A percentile compares a stretch with the other conserved stretches of the same genome.
Conservation (phyloP, 805 yeast species). For the Saturnispora diversa region DNA sequence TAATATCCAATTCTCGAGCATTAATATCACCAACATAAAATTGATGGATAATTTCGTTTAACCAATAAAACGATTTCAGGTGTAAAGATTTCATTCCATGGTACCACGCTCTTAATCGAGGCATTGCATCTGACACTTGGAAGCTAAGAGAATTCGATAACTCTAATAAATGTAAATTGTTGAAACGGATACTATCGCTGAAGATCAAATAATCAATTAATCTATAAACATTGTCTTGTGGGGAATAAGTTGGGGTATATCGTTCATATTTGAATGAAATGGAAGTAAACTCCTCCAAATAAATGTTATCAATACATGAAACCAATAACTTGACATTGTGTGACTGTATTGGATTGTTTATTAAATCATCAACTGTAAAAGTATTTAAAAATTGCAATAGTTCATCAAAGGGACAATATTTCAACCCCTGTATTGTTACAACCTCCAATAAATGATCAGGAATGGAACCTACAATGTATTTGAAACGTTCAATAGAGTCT, state of each 20-base stretch:
- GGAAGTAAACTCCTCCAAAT: constrained; percentile 1
- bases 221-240: constrained; percentile 1
- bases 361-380: not conserved
- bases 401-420: not conserved
- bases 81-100: not conserved
- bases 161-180: constrained; percentile 2
- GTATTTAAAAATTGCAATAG: not conserved
- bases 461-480: too few relatives aligned
- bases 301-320: not conserved
- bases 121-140: constrained; percentile 4
- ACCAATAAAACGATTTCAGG: not conserved
- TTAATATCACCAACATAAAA: constrained; percentile 1
- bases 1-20: not conserved
- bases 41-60: not conserved
- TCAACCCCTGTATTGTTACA: not conserved
- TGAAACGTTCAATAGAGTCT: too few relatives aligned
- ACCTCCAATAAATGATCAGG: not conserved
- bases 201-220: not conserved
- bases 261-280: constrained; percentile 6
- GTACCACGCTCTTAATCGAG: not conserved
- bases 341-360: not conserved
- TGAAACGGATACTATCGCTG: not conserved
- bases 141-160: not conserved
- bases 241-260: constrained; percentile 1
- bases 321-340: not conserved